A percentile compares a stretch with the other conserved stretches of the same genome.
phyloP scores from a whole-genome alignment of 1,139 yeast species.

The Blastobotrys arbuscula region DNA sequence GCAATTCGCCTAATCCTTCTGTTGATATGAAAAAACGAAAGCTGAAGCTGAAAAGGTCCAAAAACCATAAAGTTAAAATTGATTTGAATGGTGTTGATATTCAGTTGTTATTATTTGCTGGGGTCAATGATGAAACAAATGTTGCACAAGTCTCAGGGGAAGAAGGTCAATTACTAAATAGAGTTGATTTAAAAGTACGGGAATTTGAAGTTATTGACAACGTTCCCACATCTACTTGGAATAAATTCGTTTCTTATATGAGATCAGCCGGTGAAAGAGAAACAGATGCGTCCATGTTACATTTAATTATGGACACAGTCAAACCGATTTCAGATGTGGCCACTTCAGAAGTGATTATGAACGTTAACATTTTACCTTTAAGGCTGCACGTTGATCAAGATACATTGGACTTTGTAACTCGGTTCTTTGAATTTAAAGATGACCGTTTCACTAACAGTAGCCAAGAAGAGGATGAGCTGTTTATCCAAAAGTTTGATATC shows the following conservation, averaged over 20 bases:
- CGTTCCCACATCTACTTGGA: constrained; percentile 87
- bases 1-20: not conserved
- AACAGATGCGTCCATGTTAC: constrained; percentile 60
- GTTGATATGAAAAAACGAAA: constrained; percentile 1
- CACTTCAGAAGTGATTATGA: constrained; percentile 62
- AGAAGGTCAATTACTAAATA: constrained; percentile 46
- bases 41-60: constrained; percentile 60
- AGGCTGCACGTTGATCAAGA: constrained; percentile 90
- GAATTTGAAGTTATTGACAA: constrained; percentile 66
- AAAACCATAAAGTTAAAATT: constrained; percentile 53
- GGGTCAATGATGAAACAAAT: constrained; percentile 29
- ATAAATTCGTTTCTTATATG: constrained; percentile 70
- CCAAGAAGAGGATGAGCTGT: constrained; percentile 49
- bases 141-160: constrained; percentile 20
- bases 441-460: constrained; percentile 44
- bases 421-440: constrained; percentile 80
- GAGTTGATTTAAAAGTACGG: constrained; percentile 41
- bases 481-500: constrained; percentile 63
- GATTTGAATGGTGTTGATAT: constrained; percentile 52
- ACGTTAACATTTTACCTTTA: constrained; percentile 60
- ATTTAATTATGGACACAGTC: constrained; percentile 49
- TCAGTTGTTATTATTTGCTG: constrained; percentile 44
- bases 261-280: constrained; percentile 66
- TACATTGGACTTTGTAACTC: constrained; percentile 71
- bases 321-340: constrained; percentile 61